Evolutionary conservation across 2,329 filamentous ascomycete species (phyloP).

Genomic region (Aspergillus caelatus): DNA sequence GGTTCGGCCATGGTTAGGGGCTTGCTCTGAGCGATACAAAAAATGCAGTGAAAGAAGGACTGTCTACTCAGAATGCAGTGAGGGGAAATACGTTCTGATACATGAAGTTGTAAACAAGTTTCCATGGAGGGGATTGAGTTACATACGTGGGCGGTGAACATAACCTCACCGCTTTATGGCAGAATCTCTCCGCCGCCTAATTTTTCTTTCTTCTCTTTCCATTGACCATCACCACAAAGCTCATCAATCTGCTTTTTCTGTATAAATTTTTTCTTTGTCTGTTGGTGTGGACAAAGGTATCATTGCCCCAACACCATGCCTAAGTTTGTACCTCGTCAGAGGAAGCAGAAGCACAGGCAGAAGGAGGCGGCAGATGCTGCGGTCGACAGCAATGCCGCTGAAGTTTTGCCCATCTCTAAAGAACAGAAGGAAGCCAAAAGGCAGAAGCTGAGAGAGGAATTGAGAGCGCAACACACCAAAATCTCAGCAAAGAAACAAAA

Average conservation of each 20-base stretch:
- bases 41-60: neutral
- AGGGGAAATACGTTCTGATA: neutral
- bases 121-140: neutral
- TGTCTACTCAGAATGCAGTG: neutral
- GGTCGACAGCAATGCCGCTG: slow-evolving; percentile 51
- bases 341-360: slow-evolving; percentile 57
- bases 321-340: slow-evolving; percentile 58
- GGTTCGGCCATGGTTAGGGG: slow-evolving; percentile 28
- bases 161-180: slow-evolving; percentile 20
- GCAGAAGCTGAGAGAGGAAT: slow-evolving; percentile 55
- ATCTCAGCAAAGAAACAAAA: slow-evolving; percentile 69
- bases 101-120: neutral
- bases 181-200: slow-evolving; percentile 28
- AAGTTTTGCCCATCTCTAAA: slow-evolving; percentile 51
- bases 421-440: slow-evolving; percentile 58
- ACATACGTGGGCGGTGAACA: slow-evolving; percentile 23
- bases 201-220: slow-evolving; percentile 21
- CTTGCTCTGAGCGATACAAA: neutral
- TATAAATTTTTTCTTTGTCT: slow-evolving; percentile 16
- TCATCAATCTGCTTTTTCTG: slow-evolving; percentile 8
- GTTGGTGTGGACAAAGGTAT: slow-evolving; percentile 13
- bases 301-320: slow-evolving; percentile 36
- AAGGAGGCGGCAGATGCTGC: slow-evolving; percentile 29
- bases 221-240: slow-evolving; percentile 8
- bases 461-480: slow-evolving; percentile 57